Conservation (phyloP, 768 basidiomycete species). For the Amanita jacksonii region DNA sequence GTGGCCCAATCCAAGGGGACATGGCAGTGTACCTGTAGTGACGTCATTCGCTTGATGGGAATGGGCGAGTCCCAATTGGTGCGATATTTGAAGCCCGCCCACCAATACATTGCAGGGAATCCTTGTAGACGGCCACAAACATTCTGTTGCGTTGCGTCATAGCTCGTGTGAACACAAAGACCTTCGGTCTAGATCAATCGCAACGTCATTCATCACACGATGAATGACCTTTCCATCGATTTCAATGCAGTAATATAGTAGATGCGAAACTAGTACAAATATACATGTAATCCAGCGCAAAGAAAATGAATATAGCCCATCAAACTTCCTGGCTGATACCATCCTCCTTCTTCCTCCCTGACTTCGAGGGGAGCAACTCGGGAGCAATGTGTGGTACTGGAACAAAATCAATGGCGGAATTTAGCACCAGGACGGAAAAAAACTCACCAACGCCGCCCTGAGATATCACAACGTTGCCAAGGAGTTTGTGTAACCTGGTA, state of each 20-base stretch:
- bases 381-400: slow-evolving; percentile 53
- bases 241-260: slow-evolving; percentile 6
- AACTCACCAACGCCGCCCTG: slow-evolving; percentile 61
- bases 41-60: slow-evolving; percentile 6
- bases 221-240: no score
- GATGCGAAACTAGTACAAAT: slow-evolving; percentile 9
- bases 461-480: slow-evolving; percentile 75
- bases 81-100: slow-evolving; percentile 2
- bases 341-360: slow-evolving; percentile 35
- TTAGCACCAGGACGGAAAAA: neutral
- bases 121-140: neutral
- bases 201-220: no score
- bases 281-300: slow-evolving; percentile 18
- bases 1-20: slow-evolving; percentile 4
- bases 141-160: neutral
- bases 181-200: neutral
- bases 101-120: neutral
- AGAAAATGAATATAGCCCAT: slow-evolving; percentile 13
- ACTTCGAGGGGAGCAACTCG: slow-evolving; percentile 36
- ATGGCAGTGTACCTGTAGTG: neutral
- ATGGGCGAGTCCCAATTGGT: no score
- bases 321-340: slow-evolving; percentile 38
- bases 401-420: neutral
- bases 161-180: neutral
- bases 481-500: slow-evolving; percentile 57